These are phyloP conservation scores for Rhizopogon vulgaris DNA, from an alignment of 768 basidiomycete genomes.

Conservation along the genomic window DNA sequence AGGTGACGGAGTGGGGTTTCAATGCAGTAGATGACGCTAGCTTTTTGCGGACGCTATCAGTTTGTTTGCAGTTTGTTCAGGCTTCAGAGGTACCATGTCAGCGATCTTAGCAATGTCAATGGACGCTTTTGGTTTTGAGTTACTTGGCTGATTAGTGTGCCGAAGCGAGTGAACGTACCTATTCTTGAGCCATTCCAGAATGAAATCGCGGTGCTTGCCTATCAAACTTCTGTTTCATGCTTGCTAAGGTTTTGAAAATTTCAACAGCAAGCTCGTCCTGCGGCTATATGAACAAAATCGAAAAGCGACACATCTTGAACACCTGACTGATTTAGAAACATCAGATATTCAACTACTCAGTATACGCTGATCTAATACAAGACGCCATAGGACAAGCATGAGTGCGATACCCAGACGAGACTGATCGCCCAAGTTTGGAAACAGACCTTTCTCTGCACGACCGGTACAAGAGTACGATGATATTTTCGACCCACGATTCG, in stretches of 20 bases:
- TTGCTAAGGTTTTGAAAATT: no score
- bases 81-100: background rate
- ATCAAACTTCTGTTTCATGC: no score
- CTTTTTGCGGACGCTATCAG: background rate
- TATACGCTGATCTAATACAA: slow-evolving; percentile 2
- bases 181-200: no score
- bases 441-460: background rate
- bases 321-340: no score
- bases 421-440: background rate
- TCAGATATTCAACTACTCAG: background rate
- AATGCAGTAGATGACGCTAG: background rate
- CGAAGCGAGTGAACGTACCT: no score
- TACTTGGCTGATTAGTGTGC: background rate
- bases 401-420: background rate
- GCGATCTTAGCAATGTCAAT: background rate
- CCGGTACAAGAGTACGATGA: background rate
- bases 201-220: no score
- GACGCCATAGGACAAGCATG: background rate
- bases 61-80: background rate
- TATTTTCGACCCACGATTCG: background rate
- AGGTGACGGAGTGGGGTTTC: background rate
- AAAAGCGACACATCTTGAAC: no score
- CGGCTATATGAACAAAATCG: no score
- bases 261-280: no score
- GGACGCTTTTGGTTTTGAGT: background rate